phyloP scores from a whole-genome alignment of 2,329 filamentous ascomycete genomes.

The Talaromyces sp. region DNA sequence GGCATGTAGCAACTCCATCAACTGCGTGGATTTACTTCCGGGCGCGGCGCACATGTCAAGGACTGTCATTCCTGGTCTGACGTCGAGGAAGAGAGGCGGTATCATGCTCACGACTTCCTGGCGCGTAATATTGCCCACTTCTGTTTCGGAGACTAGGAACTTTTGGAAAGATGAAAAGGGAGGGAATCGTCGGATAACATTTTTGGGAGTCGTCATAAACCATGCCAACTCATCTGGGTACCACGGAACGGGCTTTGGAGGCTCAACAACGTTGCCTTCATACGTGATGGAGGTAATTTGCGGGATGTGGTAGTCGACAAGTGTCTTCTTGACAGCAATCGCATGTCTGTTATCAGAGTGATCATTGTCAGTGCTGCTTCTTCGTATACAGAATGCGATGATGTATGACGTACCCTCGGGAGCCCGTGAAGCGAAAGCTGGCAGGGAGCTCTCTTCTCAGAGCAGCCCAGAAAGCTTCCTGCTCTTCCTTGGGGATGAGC shows the following conservation, averaged over 20 bases:
- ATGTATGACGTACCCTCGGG: slow-evolving; percentile 64
- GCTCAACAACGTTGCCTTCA: slow-evolving; percentile 76
- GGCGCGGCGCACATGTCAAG: slow-evolving; percentile 95
- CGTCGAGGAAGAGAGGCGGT: slow-evolving; percentile 85
- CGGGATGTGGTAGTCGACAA: slow-evolving; percentile 85
- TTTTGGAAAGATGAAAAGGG: slow-evolving; percentile 96
- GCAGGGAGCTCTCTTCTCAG: slow-evolving; percentile 85
- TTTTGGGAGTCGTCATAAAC: slow-evolving; percentile 97
- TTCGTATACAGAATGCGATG: background rate
- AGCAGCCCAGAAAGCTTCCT: slow-evolving; percentile 75
- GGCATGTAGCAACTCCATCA: slow-evolving; percentile 88
- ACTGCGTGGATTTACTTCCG: slow-evolving; percentile 92
- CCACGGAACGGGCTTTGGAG: slow-evolving; percentile 79
- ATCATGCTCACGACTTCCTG: slow-evolving; percentile 99
- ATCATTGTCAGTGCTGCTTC: background rate
- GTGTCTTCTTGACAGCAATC: slow-evolving; percentile 81
- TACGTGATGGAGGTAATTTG: slow-evolving; percentile 80
- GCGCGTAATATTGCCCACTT: slow-evolving; percentile 93
- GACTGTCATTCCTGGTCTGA: slow-evolving; percentile 86
- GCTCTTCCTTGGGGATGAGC: slow-evolving; percentile 73
- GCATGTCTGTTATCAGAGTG: slow-evolving; percentile 63
- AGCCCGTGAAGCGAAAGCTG: slow-evolving; percentile 96
- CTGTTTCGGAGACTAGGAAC: slow-evolving; percentile 95
- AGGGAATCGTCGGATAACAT: slow-evolving; percentile 86
- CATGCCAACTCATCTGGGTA: slow-evolving; percentile 94